A percentile compares a stretch with the other conserved stretches of the same genome.
These are phyloP conservation scores for Alternaria atra DNA, from an alignment of 2,329 filamentous ascomycete species.

Conservation along the genomic window DNA sequence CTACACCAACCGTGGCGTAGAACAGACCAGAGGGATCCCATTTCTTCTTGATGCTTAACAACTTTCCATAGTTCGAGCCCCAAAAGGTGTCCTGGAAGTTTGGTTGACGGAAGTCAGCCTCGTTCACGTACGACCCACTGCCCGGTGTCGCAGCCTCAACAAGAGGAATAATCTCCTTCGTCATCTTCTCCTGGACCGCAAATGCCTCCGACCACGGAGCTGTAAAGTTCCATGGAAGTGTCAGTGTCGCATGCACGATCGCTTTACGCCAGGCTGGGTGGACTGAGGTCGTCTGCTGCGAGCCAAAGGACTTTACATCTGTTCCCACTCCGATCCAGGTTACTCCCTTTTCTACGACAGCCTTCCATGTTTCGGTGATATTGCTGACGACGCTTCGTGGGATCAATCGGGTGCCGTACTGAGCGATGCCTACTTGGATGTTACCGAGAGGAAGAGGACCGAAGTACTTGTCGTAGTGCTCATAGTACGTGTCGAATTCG, in stretches of 20 bases:
- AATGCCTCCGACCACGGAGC: constrained; percentile 29
- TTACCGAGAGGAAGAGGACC: constrained; percentile 31
- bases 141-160: constrained; percentile 30
- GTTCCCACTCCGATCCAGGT: constrained; percentile 32
- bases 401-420: constrained; percentile 29
- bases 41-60: constrained; percentile 40
- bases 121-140: constrained; percentile 37
- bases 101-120: constrained; percentile 34
- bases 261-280: constrained; percentile 34
- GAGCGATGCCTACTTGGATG: constrained; percentile 31
- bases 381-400: constrained; percentile 23
- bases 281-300: constrained; percentile 28
- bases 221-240: constrained; percentile 30
- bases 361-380: constrained; percentile 25
- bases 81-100: constrained; percentile 35
- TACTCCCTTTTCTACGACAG: constrained; percentile 25
- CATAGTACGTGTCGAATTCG: constrained; percentile 29
- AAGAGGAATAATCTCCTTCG: constrained; percentile 24
- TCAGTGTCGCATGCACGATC: constrained; percentile 29
- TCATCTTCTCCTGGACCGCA: constrained; percentile 28
- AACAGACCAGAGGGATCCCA: constrained; percentile 43
- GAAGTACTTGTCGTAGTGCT: constrained; percentile 35
- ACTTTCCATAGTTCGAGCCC: constrained; percentile 33
- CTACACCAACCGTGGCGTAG: constrained; percentile 39
- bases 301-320: constrained; percentile 22